Evolutionary conservation across 2,329 filamentous ascomycete species (phyloP).

Genomic region (Hypoxylon sp.): DNA sequence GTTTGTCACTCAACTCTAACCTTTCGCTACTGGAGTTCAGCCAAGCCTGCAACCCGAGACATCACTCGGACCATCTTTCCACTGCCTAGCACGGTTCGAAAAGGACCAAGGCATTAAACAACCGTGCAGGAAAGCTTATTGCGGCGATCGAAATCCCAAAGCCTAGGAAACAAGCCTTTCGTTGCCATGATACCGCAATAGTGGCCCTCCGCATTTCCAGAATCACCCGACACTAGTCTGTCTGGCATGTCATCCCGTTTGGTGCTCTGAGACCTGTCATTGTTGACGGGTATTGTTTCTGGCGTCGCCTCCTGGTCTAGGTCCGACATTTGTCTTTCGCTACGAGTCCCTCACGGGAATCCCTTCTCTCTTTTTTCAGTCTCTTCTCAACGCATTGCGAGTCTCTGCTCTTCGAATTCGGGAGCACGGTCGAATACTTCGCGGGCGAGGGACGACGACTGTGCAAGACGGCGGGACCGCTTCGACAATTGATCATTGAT

Average conservation of each 20-base stretch:
- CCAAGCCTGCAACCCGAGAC: conserved; percentile 29
- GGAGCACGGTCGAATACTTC: conserved; percentile 62
- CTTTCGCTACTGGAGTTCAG: conserved; percentile 27
- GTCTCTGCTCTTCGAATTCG: conserved; percentile 44
- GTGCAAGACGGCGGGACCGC: conserved; percentile 61
- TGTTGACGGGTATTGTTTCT: conserved; percentile 34
- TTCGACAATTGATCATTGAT: conserved; percentile 48
- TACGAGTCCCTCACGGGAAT: conserved; percentile 29
- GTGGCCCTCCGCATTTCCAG: conserved; percentile 38
- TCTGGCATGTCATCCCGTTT: conserved; percentile 44
- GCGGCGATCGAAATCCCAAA: conserved; percentile 22
- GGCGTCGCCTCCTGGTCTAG: conserved; percentile 37
- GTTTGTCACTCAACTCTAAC: conserved; percentile 22
- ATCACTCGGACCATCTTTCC: conserved; percentile 26
- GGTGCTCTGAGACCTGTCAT: conserved; percentile 40
- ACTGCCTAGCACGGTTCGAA: background rate
- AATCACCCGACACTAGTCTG: conserved; percentile 31
- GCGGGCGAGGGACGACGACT: conserved; percentile 65
- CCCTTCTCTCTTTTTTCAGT: conserved; percentile 29
- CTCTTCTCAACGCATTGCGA: conserved; percentile 34
- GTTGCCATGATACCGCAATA: conserved; percentile 44
- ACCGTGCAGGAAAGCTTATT: conserved; percentile 29
- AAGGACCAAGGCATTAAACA: conserved; percentile 8
- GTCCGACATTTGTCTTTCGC: conserved; percentile 46
- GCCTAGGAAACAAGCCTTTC: conserved; percentile 27